These are phyloP conservation scores for Scytalidium sp. DNA, from an alignment of 2,329 filamentous ascomycete species.

Conservation along the genomic window DNA sequence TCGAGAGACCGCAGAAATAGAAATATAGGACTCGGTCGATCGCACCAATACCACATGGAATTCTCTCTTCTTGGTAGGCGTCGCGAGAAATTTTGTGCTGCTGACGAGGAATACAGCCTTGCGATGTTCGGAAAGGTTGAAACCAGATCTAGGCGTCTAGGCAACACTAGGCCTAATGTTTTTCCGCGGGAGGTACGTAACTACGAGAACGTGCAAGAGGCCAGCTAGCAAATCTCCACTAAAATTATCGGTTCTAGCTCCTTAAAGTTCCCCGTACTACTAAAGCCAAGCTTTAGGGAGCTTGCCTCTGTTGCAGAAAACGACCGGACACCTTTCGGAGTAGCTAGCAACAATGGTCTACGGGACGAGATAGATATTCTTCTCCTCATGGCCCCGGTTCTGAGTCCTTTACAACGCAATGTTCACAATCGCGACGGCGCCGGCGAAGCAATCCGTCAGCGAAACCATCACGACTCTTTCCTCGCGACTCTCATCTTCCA, in stretches of 20 bases:
- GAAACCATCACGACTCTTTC: constrained; percentile 92
- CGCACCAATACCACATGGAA: not conserved
- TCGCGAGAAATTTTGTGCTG: not conserved
- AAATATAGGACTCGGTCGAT: not conserved
- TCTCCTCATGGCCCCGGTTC: not conserved
- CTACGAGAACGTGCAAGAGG: too few relatives aligned
- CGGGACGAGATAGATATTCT: not conserved
- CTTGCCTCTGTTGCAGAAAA: not conserved
- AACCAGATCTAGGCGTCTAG: not conserved
- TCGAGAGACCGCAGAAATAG: not conserved
- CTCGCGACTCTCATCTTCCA: constrained; percentile 82
- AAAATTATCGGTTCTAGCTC: too few relatives aligned
- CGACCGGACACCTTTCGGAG: not conserved
- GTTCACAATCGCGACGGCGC: constrained; percentile 68
- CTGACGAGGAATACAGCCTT: not conserved
- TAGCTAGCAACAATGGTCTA: not conserved
- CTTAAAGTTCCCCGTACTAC: not conserved
- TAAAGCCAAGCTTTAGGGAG: not conserved
- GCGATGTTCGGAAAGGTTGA: not conserved
- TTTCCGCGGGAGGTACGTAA: too few relatives aligned
- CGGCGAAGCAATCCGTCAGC: constrained; percentile 92
- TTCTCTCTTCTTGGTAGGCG: not conserved
- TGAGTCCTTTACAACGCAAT: constrained; percentile 35
- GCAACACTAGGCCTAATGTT: not conserved
- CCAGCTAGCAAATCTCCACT: too few relatives aligned